phyloP scores from a whole-genome alignment of 202 grass and related monocot genomes.

The Schoenoplectus triqueter region DNA sequence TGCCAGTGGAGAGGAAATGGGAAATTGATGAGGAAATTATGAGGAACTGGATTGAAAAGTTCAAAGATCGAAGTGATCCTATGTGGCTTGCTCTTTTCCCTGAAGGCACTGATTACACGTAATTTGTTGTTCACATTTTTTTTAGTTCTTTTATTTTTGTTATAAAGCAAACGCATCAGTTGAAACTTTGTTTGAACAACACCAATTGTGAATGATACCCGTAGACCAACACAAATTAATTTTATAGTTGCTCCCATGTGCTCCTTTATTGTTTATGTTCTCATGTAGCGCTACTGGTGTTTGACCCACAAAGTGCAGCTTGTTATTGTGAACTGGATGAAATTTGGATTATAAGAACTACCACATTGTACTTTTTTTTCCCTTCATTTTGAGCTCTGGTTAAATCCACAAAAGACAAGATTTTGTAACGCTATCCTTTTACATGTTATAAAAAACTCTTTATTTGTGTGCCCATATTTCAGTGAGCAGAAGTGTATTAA shows the following conservation, averaged over 20 bases:
- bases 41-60: conserved; percentile 53
- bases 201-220: not conserved
- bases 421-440: conserved; percentile 1
- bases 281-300: not conserved
- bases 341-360: not conserved
- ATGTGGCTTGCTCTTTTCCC: conserved; percentile 97
- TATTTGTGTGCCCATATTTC: conserved; percentile 45
- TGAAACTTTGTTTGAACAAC: not conserved
- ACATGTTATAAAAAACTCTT: not conserved
- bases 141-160: not conserved
- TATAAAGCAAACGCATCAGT: not conserved
- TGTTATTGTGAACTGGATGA: not conserved
- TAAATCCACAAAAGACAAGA: not conserved
- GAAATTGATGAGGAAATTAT: conserved; percentile 88
- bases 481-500: conserved; percentile 86
- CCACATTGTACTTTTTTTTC: conserved; percentile 4
- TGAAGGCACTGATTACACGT: conserved; percentile 96
- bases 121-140: conserved; percentile 49
- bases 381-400: not conserved
- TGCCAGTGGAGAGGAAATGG: conserved; percentile 89
- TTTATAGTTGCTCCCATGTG: not conserved
- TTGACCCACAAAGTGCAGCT: not conserved
- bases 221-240: not conserved
- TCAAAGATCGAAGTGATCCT: conserved; percentile 57
- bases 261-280: conserved; percentile 4